A percentile compares a stretch with the other conserved stretches of the same genome.
phyloP scores from a whole-genome alignment of 208 protist genomes.

The Leishmania tropica region DNA sequence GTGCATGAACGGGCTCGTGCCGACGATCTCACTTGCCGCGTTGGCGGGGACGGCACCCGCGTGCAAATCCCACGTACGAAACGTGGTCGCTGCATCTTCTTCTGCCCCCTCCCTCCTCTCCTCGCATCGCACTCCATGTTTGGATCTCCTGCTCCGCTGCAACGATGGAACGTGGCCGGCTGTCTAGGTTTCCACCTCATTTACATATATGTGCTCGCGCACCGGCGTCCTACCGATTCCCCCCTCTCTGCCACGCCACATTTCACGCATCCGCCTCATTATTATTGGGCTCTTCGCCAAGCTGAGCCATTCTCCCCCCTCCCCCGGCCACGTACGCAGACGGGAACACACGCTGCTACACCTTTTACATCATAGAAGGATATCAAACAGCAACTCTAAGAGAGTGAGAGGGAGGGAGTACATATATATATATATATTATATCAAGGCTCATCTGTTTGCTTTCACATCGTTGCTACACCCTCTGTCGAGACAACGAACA shows the following conservation, averaged over 20 bases:
- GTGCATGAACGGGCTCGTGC: background rate
- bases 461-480: background rate
- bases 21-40: background rate
- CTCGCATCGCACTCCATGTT: background rate
- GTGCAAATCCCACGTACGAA: background rate
- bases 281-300: background rate
- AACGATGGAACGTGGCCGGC: no score
- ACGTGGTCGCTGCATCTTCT: background rate
- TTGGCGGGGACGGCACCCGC: background rate
- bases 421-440: no score
- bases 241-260: no score
- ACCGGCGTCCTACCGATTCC: background rate
- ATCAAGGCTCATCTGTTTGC: background rate
- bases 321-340: background rate
- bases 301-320: background rate
- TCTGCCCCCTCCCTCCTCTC: background rate
- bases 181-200: background rate
- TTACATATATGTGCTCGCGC: background rate
- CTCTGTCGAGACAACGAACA: background rate
- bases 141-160: background rate
- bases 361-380: no score
- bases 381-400: no score
- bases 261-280: background rate
- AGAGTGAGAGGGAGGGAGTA: no score
- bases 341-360: background rate